These are phyloP conservation scores for Plenodomus biglobosus DNA, from an alignment of 2,329 filamentous ascomycete species.

Conservation along the genomic window DNA sequence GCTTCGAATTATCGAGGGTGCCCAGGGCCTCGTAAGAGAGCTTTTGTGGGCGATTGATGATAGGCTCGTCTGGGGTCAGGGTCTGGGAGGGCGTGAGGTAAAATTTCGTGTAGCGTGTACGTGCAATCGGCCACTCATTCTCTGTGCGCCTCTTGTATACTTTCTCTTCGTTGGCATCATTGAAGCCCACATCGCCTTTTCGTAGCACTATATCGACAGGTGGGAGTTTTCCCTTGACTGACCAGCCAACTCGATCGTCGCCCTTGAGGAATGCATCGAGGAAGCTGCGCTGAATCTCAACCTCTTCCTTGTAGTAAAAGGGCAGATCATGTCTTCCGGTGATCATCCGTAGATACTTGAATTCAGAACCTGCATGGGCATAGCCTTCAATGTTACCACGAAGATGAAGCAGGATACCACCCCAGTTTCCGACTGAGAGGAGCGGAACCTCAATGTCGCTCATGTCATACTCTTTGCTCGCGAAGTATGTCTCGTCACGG, in stretches of 20 bases:
- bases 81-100: slow-evolving; percentile 56
- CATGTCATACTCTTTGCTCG: slow-evolving; percentile 65
- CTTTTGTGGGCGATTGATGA: slow-evolving; percentile 39
- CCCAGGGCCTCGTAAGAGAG: slow-evolving; percentile 63
- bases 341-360: slow-evolving; percentile 71
- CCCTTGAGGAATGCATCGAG: slow-evolving; percentile 71
- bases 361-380: slow-evolving; percentile 62
- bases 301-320: slow-evolving; percentile 70
- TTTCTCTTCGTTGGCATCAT: slow-evolving; percentile 63
- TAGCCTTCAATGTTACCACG: slow-evolving; percentile 70
- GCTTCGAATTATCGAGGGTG: slow-evolving; percentile 55
- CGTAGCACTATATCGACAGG: slow-evolving; percentile 63
- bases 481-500: slow-evolving; percentile 65
- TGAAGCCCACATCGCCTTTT: slow-evolving; percentile 68
- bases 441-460: slow-evolving; percentile 68
- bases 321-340: slow-evolving; percentile 71
- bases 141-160: slow-evolving; percentile 59
- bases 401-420: slow-evolving; percentile 68
- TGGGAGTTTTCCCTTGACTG: slow-evolving; percentile 58
- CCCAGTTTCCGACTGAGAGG: slow-evolving; percentile 70
- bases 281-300: slow-evolving; percentile 67
- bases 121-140: slow-evolving; percentile 66
- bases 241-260: slow-evolving; percentile 65
- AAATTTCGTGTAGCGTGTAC: slow-evolving; percentile 65
- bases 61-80: slow-evolving; percentile 44